Evolutionary conservation across 768 basidiomycete species (phyloP).

Genomic region (Pleurotus giganteus): DNA sequence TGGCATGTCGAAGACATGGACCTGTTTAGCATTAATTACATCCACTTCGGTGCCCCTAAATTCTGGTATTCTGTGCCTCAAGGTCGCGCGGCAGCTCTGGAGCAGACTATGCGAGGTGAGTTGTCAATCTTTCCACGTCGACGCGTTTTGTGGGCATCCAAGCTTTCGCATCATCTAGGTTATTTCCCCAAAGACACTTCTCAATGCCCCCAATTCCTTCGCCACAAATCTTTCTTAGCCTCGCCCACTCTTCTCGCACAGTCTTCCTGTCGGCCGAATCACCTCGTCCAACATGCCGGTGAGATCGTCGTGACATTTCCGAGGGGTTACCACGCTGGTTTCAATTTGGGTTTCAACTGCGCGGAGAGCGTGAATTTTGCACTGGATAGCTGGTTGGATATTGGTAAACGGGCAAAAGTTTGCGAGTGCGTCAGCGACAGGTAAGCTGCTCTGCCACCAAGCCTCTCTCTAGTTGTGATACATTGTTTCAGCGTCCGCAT

Average conservation of each 20-base stretch:
- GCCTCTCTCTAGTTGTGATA: slow-evolving; percentile 1
- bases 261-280: slow-evolving; percentile 78
- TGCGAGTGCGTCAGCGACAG: slow-evolving; percentile 77
- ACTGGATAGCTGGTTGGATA: slow-evolving; percentile 88
- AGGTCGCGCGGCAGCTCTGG: slow-evolving; percentile 71
- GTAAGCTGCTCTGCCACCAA: slow-evolving; percentile 31
- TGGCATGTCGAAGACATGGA: slow-evolving; percentile 99
- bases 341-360: slow-evolving; percentile 95
- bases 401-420: slow-evolving; percentile 77
- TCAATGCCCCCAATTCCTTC: slow-evolving; percentile 87
- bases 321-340: slow-evolving; percentile 93
- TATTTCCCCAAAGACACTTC: slow-evolving; percentile 88
- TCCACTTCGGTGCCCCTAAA: slow-evolving; percentile 97
- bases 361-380: slow-evolving; percentile 98
- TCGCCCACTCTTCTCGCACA: slow-evolving; percentile 83
- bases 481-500: slow-evolving; percentile 72
- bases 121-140: background rate
- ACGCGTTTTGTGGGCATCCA: slow-evolving; percentile 6
- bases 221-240: slow-evolving; percentile 94
- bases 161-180: slow-evolving; percentile 45
- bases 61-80: slow-evolving; percentile 98
- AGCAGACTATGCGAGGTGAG: slow-evolving; percentile 84
- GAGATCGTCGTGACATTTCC: slow-evolving; percentile 97
- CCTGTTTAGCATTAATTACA: slow-evolving; percentile 97
- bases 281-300: slow-evolving; percentile 88